Evolutionary conservation across 257 asterid species (phyloP).

Genomic region (Gentiana macrophylla): DNA sequence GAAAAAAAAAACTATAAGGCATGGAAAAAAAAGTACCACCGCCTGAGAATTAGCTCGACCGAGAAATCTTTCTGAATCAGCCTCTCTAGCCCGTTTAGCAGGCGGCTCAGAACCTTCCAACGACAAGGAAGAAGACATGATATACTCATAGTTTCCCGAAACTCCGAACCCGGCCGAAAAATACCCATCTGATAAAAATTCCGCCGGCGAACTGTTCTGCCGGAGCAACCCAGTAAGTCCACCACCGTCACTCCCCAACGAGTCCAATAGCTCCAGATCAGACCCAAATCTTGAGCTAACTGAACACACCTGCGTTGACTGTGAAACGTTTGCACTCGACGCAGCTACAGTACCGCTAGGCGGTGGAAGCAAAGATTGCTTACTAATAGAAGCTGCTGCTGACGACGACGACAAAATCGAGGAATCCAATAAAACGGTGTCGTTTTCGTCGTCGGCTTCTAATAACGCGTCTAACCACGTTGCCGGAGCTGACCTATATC

Average conservation of each 20-base stretch:
- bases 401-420: conserved; percentile 11
- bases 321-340: conserved; percentile 14
- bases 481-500: conserved; percentile 85
- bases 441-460: conserved; percentile 62
- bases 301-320: conserved; percentile 11
- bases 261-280: conserved; percentile 63
- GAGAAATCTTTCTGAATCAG: conserved; percentile 35
- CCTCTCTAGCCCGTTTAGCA: conserved; percentile 51
- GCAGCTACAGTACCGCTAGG: conserved; percentile 5
- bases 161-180: conserved; percentile 46
- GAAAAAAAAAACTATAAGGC: no score
- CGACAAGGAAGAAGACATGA: conserved; percentile 21
- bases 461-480: conserved; percentile 90
- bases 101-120: conserved; percentile 21
- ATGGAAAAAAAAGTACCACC: conserved; percentile 23
- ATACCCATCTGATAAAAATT: conserved; percentile 54
- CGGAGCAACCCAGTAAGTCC: conserved; percentile 59
- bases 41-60: conserved; percentile 26
- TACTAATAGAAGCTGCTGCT: conserved; percentile 3
- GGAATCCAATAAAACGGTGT: conserved; percentile 29
- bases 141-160: conserved; percentile 40
- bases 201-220: conserved; percentile 94
- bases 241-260: conserved; percentile 29
- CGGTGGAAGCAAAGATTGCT: conserved; percentile 27
- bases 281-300: conserved; percentile 20